Evolutionary conservation across 2,329 filamentous ascomycete species (phyloP).

Genomic region (Aspergillus sp.): DNA sequence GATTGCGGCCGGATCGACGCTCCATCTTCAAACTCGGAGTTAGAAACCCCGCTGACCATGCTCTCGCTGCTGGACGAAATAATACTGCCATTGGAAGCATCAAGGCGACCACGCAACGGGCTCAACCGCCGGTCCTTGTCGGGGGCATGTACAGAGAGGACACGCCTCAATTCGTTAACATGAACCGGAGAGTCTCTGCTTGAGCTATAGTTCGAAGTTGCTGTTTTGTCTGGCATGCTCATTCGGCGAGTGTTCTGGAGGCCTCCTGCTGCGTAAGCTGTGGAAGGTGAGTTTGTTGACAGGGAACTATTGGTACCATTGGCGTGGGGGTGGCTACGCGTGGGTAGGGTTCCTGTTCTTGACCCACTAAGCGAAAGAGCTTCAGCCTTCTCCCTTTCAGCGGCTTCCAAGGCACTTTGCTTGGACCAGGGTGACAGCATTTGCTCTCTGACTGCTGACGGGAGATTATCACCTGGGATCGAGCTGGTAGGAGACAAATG

Average conservation of each 20-base stretch:
- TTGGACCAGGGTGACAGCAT: constrained; percentile 79
- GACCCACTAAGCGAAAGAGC: constrained; percentile 76
- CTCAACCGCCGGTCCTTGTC: constrained; percentile 39
- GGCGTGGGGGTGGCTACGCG: constrained; percentile 28
- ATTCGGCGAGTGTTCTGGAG: constrained; percentile 33
- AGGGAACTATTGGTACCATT: constrained; percentile 35
- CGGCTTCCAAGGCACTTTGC: constrained; percentile 63
- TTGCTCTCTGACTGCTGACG: constrained; percentile 66
- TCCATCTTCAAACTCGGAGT: constrained; percentile 35
- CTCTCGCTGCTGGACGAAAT: constrained; percentile 46
- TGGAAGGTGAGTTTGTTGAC: constrained; percentile 24
- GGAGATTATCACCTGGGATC: constrained; percentile 57
- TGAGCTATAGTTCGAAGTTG: constrained; percentile 37
- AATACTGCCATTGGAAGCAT: constrained; percentile 33
- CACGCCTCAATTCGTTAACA: constrained; percentile 49
- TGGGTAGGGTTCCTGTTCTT: constrained; percentile 56
- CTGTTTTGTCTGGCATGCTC: constrained; percentile 38
- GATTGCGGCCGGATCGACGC: constrained; percentile 29
- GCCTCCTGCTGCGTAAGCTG: constrained; percentile 25
- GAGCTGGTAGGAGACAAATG: constrained; percentile 38
- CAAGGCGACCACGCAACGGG: constrained; percentile 42
- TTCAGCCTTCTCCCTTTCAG: constrained; percentile 67
- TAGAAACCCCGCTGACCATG: constrained; percentile 43
- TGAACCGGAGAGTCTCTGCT: constrained; percentile 47
- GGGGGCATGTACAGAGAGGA: constrained; percentile 44